Conservation (phyloP, 2,329 filamentous ascomycete genomes). For the Microdochium nivale region DNA sequence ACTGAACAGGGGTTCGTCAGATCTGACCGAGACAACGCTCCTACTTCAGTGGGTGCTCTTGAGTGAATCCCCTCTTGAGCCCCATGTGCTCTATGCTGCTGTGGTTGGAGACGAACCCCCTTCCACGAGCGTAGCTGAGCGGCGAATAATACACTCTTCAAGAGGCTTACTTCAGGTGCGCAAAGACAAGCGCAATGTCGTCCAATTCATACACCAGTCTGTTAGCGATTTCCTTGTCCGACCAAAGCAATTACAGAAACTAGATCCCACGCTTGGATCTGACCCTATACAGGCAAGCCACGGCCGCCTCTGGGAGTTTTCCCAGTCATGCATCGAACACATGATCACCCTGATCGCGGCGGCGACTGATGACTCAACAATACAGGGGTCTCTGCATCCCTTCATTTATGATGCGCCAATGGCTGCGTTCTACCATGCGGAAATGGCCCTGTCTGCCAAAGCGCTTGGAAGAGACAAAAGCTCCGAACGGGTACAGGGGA, state of each 20-base stretch:
- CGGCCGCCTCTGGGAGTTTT: constrained; percentile 3
- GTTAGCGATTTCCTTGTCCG: constrained; percentile 9
- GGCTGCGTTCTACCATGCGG: constrained; percentile 4
- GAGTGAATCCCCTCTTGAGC: background rate
- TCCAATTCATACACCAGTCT: constrained; percentile 10
- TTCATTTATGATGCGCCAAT: constrained; percentile 4
- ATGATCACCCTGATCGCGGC: background rate
- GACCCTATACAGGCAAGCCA: constrained; percentile 4
- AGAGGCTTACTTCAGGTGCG: constrained; percentile 7
- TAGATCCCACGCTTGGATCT: constrained; percentile 2
- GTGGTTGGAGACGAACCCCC: background rate
- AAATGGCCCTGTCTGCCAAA: constrained; percentile 1
- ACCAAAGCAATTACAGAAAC: constrained; percentile 5
- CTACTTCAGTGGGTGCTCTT: constrained; percentile 8
- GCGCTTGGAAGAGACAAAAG: background rate
- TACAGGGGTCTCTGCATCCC: constrained; percentile 1
- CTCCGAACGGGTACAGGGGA: no score
- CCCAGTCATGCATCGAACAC: constrained; percentile 4
- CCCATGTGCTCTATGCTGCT: constrained; percentile 6
- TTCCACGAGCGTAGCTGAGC: background rate
- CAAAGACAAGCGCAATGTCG: background rate
- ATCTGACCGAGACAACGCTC: constrained; percentile 2
- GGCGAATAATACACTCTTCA: constrained; percentile 4
- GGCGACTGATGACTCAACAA: background rate
- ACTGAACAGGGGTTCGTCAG: constrained; percentile 1